Evolutionary conservation across 257 asterid species (phyloP), one percentile per base, ranked within the genome.

Genomic region (Penstemon davidsonii): DNA sequence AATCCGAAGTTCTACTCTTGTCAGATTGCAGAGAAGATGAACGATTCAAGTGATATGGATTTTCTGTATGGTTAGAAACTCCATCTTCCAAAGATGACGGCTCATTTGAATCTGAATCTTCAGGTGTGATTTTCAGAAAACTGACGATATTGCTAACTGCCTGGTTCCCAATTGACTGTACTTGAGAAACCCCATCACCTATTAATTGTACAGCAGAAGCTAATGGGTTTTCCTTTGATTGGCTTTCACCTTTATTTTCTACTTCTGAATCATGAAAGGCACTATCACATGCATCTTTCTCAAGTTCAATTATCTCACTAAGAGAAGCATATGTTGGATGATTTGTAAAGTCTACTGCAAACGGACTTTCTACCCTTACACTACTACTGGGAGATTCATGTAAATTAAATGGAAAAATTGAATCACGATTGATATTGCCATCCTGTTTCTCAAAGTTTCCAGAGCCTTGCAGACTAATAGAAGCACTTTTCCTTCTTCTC

Each of bases 101-200:
- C 83, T 88, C 96, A 60, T 69, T 83, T 63, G 93, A 80, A 80
- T 87, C 94, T 57, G 85, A 87, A 66, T 91, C 97, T 68, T 87
- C 96, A 10, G 86, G 84, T 36, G 88, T 63, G 40, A 94, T 87
- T 62, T 91, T 94, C 67, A 94, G 75, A 79, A 94, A 94, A 84
- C 80, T 91, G 58, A 83, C 96, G 44, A 94, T 86, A 81, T 88
- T 94, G 86, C 69, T 94, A 40, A 91, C 96, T 18, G 99, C 99
- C 79, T 80, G 95, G 79, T 91, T 94, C 55, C 97, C 97, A n/a
- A 94, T 87, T 40, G 95, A 91, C 70, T 94, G 99, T 64, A 94
- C 96, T 73, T 94, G 99, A 65, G 92, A 87, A 73, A 94, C 99
- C 55, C 99, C 93, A 76, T 88, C 96, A 18, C 95, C 97, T 46